A percentile compares a stretch with the other conserved stretches of the same genome.
These are phyloP conservation scores for Trichoderma hamatum DNA, from an alignment of 2,329 filamentous ascomycete species.

Conservation along the genomic window DNA sequence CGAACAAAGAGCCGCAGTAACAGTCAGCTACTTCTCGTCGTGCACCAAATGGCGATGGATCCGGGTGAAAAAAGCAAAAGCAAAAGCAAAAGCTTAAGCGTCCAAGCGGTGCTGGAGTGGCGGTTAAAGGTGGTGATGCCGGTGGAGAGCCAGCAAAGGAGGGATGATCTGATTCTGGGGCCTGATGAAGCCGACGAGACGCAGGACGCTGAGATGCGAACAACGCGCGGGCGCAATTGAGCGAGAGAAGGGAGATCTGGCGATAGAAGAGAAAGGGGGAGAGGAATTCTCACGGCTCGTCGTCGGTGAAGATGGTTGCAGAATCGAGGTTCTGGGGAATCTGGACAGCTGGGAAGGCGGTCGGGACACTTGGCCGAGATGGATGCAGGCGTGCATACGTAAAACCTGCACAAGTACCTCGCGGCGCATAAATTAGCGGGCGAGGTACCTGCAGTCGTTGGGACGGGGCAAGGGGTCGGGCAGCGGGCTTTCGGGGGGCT, in stretches of 20 bases:
- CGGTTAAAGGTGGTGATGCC: background rate
- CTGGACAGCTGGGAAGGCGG: conserved; percentile 23
- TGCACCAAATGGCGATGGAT: background rate
- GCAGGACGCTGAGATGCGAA: conserved; percentile 7
- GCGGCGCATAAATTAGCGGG: background rate
- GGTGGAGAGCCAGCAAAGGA: background rate
- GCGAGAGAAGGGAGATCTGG: conserved; percentile 1
- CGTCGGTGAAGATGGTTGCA: conserved; percentile 25
- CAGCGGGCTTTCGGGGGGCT: conserved; percentile 1
- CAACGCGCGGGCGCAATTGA: conserved; percentile 15
- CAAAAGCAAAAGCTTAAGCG: background rate
- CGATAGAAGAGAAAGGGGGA: background rate
- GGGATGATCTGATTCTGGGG: background rate
- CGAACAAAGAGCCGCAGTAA: background rate
- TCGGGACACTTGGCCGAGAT: conserved; percentile 24
- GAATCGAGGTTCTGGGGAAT: conserved; percentile 23
- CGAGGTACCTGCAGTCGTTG: background rate
- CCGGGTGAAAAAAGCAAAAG: background rate
- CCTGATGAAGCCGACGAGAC: background rate
- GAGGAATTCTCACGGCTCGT: background rate
- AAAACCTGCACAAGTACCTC: conserved; percentile 7
- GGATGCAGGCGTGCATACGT: conserved; percentile 10
- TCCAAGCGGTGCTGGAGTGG: background rate
- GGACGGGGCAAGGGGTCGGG: background rate
- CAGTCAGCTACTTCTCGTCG: background rate